Base-by-base conservation (phyloP, 2,329 filamentous ascomycete species). In the Madurella mycetomatis region DNA sequence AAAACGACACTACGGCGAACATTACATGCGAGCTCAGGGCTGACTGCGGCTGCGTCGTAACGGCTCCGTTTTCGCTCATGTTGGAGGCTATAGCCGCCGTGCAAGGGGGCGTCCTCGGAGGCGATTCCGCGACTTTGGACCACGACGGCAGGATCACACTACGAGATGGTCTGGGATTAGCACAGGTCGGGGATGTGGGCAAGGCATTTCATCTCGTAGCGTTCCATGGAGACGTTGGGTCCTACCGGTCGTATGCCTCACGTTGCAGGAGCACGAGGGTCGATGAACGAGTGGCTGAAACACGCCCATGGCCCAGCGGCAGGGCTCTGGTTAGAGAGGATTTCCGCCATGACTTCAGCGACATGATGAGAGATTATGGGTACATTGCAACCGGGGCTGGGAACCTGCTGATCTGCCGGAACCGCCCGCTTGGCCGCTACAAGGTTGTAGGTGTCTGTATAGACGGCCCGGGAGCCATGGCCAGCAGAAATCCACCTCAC, bases 281-380 rank as follows among this genome's bases (percentile, higher is more conserved):
- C 9, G 53, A 55, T 13, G 57, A 59, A 17, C 34, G 13, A 2
- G 51, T 59, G 3, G 1, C 9, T 11, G 41, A 53, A 4, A 50
- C 43, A 11, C 41, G n/a, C 30, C 13, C 34, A 0, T 53, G 47
- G 40, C 63, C 62, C 9, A 51, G 9, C 2, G 56, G 58, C 0
- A 54, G 65, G 18, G 65, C 62, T 9, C 40, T 68, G 39, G 59
- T 68, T 15, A 59, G 56, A 12, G 63, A 64, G 17, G 62, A 64
- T 18, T 67, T 66, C 53, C 57, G 30, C 9, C 65, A 67, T 39
- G 44, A 18, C n/a, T 5, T 19, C 1, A 39, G 11, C 11, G 48
- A 48, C 25, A 51, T 51, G 44, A 30, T 34, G 53, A 30, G 44
- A 31, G 40, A 51, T 39, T 55, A 55, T 31, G 53, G 53, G 5